Conservation (phyloP, 768 basidiomycete species). For the Exidia glandulosa region DNA sequence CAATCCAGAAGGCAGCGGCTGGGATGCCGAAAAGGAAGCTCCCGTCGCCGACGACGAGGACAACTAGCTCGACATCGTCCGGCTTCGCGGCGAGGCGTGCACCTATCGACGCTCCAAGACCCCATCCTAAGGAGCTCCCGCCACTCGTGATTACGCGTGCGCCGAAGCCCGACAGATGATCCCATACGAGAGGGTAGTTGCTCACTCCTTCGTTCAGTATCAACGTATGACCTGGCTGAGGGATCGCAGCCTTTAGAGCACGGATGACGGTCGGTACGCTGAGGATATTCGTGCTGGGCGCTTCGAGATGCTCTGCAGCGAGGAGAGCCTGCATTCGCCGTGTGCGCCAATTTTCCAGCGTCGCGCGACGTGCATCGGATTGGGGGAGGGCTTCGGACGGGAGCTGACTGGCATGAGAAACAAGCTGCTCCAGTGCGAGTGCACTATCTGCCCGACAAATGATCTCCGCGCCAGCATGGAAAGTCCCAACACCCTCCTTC, state of each 20-base stretch:
- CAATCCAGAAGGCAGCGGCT: constrained; percentile 61
- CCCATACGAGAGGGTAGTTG: constrained; percentile 43
- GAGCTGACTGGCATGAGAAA: constrained; percentile 11
- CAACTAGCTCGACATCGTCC: constrained; percentile 39
- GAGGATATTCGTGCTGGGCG: constrained; percentile 6
- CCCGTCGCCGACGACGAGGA: constrained; percentile 58
- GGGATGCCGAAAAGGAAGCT: constrained; percentile 59
- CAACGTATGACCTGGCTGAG: constrained; percentile 25
- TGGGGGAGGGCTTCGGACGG: neutral
- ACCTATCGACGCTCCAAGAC: constrained; percentile 53
- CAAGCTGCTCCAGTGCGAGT: constrained; percentile 39
- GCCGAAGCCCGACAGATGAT: constrained; percentile 29
- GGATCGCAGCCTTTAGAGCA: constrained; percentile 33
- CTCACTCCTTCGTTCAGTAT: constrained; percentile 56
- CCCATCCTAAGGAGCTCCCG: constrained; percentile 60
- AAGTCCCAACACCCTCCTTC: constrained; percentile 36
- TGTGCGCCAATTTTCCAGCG: constrained; percentile 5
- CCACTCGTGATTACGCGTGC: constrained; percentile 41
- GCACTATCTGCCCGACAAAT: constrained; percentile 47
- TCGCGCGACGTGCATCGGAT: constrained; percentile 12
- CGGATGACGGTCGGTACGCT: constrained; percentile 41
- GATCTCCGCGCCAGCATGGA: constrained; percentile 45
- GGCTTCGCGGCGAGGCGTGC: constrained; percentile 33
- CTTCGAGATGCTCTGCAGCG: constrained; percentile 11
- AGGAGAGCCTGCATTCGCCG: constrained; percentile 12